Conservation (phyloP, 257 asterid genomes). For the Gentiana macrophylla region DNA sequence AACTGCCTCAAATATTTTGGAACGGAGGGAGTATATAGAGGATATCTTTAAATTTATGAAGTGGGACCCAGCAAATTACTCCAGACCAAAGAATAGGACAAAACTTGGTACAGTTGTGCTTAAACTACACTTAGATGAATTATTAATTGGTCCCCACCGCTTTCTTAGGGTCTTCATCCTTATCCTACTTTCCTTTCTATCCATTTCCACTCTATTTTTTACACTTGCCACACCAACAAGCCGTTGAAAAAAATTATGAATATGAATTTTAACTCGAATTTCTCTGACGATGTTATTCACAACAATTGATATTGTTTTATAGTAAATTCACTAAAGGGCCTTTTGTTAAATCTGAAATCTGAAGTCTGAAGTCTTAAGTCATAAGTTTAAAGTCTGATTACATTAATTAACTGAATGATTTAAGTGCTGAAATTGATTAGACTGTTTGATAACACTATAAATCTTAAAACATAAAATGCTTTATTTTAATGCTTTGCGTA, state of each 20-base stretch:
- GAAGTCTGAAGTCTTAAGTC: no score
- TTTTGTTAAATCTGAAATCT: background rate
- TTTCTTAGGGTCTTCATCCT: slow-evolving; percentile 34
- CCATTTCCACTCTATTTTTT: slow-evolving; percentile 14
- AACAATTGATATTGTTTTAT: background rate
- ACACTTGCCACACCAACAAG: background rate
- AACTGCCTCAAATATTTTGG: no score
- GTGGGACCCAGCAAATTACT: background rate
- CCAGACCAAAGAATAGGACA: slow-evolving; percentile 15
- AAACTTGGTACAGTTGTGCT: slow-evolving; percentile 16
- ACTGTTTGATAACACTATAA: background rate
- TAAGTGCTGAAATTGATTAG: no score
- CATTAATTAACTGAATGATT: no score
- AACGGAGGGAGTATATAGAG: no score
- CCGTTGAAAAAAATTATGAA: background rate
- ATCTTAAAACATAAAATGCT: no score
- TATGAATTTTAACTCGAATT: no score
- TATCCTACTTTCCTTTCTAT: slow-evolving; percentile 30
- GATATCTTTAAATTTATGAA: background rate
- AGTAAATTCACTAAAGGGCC: background rate
- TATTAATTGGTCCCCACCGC: slow-evolving; percentile 14
- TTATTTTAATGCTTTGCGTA: no score
- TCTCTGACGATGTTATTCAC: no score
- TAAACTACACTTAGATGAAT: background rate
- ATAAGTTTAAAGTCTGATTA: no score